Evolutionary conservation across 805 yeast species (phyloP), one percentile per base, ranked within the genome.

Genomic region (Torulaspora delbrueckii): DNA sequence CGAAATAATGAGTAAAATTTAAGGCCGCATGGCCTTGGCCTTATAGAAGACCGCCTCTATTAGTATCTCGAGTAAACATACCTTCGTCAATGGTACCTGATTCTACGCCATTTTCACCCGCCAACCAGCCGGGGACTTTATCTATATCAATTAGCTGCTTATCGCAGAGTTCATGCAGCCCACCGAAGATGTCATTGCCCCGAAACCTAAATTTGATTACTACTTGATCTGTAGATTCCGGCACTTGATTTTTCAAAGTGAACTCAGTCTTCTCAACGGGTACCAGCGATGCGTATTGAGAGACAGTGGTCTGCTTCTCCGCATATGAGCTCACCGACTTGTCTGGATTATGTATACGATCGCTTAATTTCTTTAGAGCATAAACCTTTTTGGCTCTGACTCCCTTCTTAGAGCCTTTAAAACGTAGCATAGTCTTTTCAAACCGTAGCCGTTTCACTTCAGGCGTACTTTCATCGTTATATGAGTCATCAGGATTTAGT

Each of bases 111-210:
- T 81, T 82, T 60, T 85, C 88, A 2, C 95, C 95, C 3, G 90
- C 79, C 26, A 86, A 62, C 90, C 89, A 86, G 25, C 79, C 75
- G 0, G 96, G 95, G 12, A 84, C 65, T 0, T 53, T 68, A n/a
- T 72, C 67, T 0, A 84, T 75, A 53, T 84, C 75, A 1, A 81
- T 63, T 0, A 73, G 55, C 1, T 70, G 75, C 51, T 66, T 46
- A 42, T 69, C 69, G 23, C 88, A 76, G 13, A 86, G 68, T 56
- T 84, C 82, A 61, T 84, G 88, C 31, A 86, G 57, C 0, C 96
- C 96, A 2, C 79, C 95, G 71, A 81, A 86, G 0, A 87, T 75
- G 59, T 86, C 95, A 14, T 68, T 71, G 1, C 96, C 96, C 3
- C 73, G 66, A 4, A 86, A 62, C 46, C 73, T 68, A 18, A 60